Evolutionary conservation across 441 rosid genomes (phyloP).

Genomic region (Eugenia klotzschiana): DNA sequence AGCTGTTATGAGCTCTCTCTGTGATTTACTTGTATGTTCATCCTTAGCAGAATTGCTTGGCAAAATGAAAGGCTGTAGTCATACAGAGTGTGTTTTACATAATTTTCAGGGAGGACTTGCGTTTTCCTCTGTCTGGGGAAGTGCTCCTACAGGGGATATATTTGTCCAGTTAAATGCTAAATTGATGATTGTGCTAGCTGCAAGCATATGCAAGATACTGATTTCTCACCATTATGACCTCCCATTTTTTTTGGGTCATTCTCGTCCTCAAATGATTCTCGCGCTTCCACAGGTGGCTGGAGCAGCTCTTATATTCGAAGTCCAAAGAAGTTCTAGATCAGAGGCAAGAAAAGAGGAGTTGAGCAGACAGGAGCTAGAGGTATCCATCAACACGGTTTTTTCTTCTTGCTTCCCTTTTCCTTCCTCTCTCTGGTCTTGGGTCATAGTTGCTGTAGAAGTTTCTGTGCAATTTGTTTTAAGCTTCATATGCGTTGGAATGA

Average conservation of each 20-base stretch:
- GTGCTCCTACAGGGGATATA: neutral
- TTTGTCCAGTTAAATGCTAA: neutral
- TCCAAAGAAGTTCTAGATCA: constrained; percentile 45
- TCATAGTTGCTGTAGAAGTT: neutral
- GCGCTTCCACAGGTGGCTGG: constrained; percentile 31
- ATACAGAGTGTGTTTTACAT: neutral
- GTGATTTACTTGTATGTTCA: neutral
- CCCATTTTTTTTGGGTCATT: neutral
- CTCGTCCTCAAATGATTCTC: neutral
- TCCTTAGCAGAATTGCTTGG: neutral
- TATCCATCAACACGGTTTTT: neutral
- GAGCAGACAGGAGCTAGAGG: constrained; percentile 34
- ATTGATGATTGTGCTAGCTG: neutral
- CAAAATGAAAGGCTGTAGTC: neutral
- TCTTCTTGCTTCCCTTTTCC: neutral
- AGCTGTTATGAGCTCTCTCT: neutral
- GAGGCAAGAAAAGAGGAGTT: constrained; percentile 53
- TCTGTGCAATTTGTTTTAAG: neutral
- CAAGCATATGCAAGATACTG: neutral
- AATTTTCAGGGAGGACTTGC: neutral
- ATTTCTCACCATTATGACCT: neutral
- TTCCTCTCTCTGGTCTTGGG: neutral
- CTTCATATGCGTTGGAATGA: neutral
- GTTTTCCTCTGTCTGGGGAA: neutral
- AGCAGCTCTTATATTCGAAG: constrained; percentile 42